Percentiles rank a stretch among this genome's conserved stretches.
phyloP scores from a whole-genome alignment of 257 asterid species.

The Verbena officinalis region DNA sequence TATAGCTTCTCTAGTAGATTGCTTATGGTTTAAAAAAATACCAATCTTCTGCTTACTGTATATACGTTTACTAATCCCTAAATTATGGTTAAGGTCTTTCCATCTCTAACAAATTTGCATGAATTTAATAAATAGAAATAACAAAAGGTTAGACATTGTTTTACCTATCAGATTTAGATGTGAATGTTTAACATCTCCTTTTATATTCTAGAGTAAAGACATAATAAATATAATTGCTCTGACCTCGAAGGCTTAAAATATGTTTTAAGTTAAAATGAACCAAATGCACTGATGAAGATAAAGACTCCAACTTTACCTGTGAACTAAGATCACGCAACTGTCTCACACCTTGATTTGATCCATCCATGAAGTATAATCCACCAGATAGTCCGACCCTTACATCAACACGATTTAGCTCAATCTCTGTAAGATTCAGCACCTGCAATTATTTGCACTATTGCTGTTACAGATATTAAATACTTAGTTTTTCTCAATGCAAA shows the following conservation, averaged over 20 bases:
- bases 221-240: neutral
- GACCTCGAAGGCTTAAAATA: constrained; percentile 17
- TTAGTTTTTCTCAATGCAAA: neutral
- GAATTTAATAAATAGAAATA: neutral
- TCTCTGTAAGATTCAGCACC: constrained; percentile 88
- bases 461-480: neutral
- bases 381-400: constrained; percentile 89
- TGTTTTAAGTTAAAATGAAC: constrained; percentile 4
- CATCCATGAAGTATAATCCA: constrained; percentile 92
- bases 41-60: neutral
- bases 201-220: neutral
- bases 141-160: neutral
- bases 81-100: neutral
- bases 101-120: neutral
- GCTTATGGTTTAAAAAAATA: neutral
- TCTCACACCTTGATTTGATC: constrained; percentile 90
- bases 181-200: neutral
- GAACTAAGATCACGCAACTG: constrained; percentile 78
- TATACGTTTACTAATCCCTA: neutral
- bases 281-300: constrained; percentile 16
- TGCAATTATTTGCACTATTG: constrained; percentile 35
- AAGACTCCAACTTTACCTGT: constrained; percentile 50
- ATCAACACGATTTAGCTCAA: constrained; percentile 84
- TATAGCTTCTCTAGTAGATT: neutral
- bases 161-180: neutral